Base-by-base conservation (phyloP, 805 yeast species). In the Peterozyma toletana region DNA sequence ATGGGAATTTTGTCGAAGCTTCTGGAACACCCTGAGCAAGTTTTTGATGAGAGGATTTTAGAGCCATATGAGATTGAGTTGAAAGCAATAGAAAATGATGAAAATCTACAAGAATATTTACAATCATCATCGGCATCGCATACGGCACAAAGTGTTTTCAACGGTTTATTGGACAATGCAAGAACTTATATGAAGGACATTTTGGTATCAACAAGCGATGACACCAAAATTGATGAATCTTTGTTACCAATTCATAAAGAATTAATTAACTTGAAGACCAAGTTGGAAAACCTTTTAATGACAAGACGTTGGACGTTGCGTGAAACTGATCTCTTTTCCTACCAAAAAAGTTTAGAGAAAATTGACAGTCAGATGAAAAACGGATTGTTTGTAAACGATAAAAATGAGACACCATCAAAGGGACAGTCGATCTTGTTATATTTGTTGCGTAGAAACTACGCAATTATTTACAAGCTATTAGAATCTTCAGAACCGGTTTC, bases 221-320 rank as follows among this genome's bases (percentile, higher is more conserved):
- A 52, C 15, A 58, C 59, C 21, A 63, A 69, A 50, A 60, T 75
- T 37, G 81, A 75, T 52, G 68, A 75, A 11, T 63, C 71, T 41
- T 70, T 86, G 43, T 66, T 70, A 40, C 77, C 77, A 14, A 69
- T 85, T 29, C 90, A 86, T 63, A 71, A 76, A 40, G 71, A 77
- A 46, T 68, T 93, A 51, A 66, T 76, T 30, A 77, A 73, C 38
- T 71, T 88, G 52, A 86, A 88, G 59, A 71, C 78, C 18, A 81
- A 82, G 15, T 71, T 93, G 48, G 96, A 87, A 53, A 87, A 86
- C 52, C 68, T 93, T 49, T 71, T 91, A 53, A 79, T 93, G 38
- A 93, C 99, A 2, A 81, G 96, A 63, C 77, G 99, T 60, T 93
- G 99, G 99, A 91, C 98, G 2, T 70, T 93, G 66, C 78, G 99